Evolutionary conservation across 257 asterid species (phyloP).

Genomic region (Lithospermum erythrorhizon): DNA sequence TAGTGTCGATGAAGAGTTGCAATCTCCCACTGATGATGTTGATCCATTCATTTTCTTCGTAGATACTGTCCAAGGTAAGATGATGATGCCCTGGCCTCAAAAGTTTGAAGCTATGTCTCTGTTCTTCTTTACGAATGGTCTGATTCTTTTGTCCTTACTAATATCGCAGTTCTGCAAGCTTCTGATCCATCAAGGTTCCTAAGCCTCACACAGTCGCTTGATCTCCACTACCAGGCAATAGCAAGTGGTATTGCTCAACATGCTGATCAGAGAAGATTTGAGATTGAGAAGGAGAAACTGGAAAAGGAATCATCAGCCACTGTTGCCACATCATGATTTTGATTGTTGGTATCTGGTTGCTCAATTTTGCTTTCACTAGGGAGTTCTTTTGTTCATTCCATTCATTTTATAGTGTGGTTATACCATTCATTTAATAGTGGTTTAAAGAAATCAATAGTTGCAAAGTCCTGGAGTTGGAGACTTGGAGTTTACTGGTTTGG

Average conservation of each 20-base stretch:
- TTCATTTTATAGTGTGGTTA: slow-evolving; percentile 26
- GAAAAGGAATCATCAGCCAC: slow-evolving; percentile 51
- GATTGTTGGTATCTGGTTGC: not conserved
- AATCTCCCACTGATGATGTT: slow-evolving; percentile 89
- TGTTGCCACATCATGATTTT: slow-evolving; percentile 35
- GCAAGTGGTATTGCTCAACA: slow-evolving; percentile 95
- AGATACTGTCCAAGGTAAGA: slow-evolving; percentile 68
- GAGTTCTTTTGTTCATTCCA: slow-evolving; percentile 17
- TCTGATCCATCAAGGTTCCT: slow-evolving; percentile 80
- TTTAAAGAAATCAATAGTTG: slow-evolving; percentile 19
- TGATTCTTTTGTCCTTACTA: not conserved
- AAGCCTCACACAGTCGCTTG: slow-evolving; percentile 72
- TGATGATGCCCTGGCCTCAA: not conserved
- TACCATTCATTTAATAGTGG: slow-evolving; percentile 29
- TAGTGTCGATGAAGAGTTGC: slow-evolving; percentile 91
- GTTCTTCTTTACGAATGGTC: not conserved
- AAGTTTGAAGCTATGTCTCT: not conserved
- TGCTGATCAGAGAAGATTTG: slow-evolving; percentile 75
- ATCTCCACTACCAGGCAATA: slow-evolving; percentile 75
- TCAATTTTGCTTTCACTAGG: too few species aligned
- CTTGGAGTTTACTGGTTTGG: slow-evolving; percentile 7
- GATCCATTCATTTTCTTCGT: slow-evolving; percentile 92
- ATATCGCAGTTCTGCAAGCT: slow-evolving; percentile 60
- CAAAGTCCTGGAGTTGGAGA: slow-evolving; percentile 15
- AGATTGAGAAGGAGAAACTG: slow-evolving; percentile 69